phyloP scores from a whole-genome alignment of 2,329 filamentous ascomycete species.

The Botrytis galanthina region DNA sequence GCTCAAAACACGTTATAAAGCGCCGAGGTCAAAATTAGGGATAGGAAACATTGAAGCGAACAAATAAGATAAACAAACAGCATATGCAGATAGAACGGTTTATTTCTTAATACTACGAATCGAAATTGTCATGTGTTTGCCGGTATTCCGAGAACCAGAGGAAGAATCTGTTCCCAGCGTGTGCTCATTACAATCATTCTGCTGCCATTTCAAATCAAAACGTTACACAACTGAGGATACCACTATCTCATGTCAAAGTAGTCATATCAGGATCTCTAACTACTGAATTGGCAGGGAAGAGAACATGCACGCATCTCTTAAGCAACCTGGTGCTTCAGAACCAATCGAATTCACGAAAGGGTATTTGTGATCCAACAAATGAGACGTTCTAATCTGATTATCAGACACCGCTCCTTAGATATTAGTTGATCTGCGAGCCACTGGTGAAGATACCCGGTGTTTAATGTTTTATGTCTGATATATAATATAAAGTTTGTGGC shows the following conservation, averaged over 20 bases:
- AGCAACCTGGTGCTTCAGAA: background rate
- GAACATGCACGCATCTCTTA: background rate
- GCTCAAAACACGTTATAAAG: background rate
- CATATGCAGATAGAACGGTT: background rate
- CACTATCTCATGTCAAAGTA: background rate
- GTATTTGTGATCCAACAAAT: background rate
- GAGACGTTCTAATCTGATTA: background rate
- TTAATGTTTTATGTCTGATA: too few relatives aligned
- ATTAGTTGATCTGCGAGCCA: too few relatives aligned
- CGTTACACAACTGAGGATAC: background rate
- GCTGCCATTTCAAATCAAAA: background rate
- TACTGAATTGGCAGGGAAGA: background rate
- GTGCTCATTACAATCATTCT: background rate
- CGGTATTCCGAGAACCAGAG: background rate
- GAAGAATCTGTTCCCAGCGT: background rate
- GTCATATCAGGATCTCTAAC: background rate
- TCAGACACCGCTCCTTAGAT: background rate
- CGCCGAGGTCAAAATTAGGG: background rate
- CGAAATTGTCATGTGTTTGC: background rate
- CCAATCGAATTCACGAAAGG: background rate
- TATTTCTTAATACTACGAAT: background rate
- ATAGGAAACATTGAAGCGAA: background rate
- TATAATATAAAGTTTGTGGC: background rate
- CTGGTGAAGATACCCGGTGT: background rate
- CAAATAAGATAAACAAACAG: background rate